Percentiles rank a stretch among this genome's conserved stretches.
phyloP scores from a whole-genome alignment of 2,329 filamentous ascomycete species.

The Colletotrichum sp. region DNA sequence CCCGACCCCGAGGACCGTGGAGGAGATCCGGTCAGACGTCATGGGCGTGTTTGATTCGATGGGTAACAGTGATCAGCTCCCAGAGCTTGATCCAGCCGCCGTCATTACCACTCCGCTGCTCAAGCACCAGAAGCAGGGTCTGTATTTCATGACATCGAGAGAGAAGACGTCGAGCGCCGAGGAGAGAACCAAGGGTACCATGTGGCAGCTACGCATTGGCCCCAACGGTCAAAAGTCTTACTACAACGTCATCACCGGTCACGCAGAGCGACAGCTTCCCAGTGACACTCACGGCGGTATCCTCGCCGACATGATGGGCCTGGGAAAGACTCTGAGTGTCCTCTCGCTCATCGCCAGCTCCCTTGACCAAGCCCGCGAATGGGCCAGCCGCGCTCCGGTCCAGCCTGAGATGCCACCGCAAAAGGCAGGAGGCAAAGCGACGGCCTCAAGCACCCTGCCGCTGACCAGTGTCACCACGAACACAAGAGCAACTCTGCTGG shows the following conservation, averaged over 20 bases:
- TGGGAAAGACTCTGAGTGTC: slow-evolving; percentile 88
- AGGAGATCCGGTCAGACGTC: slow-evolving; percentile 87
- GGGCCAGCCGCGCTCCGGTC: slow-evolving; percentile 58
- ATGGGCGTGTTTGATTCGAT: slow-evolving; percentile 88
- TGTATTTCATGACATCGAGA: slow-evolving; percentile 83
- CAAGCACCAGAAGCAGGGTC: slow-evolving; percentile 86
- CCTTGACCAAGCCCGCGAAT: slow-evolving; percentile 64
- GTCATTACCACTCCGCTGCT: slow-evolving; percentile 73
- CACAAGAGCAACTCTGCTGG: slow-evolving; percentile 79
- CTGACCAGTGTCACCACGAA: slow-evolving; percentile 67
- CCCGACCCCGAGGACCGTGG: slow-evolving; percentile 67
- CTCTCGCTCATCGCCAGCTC: slow-evolving; percentile 78
- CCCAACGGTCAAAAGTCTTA: slow-evolving; percentile 64
- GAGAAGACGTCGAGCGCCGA: slow-evolving; percentile 66
- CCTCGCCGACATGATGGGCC: slow-evolving; percentile 85
- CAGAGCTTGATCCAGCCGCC: slow-evolving; percentile 70
- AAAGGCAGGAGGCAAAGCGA: slow-evolving; percentile 39
- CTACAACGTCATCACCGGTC: slow-evolving; percentile 85
- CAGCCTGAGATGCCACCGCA: slow-evolving; percentile 49
- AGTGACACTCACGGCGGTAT: slow-evolving; percentile 75
- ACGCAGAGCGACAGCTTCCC: slow-evolving; percentile 64
- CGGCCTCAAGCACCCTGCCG: slow-evolving; percentile 44
- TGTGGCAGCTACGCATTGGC: slow-evolving; percentile 73
- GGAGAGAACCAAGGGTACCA: slow-evolving; percentile 69
- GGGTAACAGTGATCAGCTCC: slow-evolving; percentile 75